Percentiles rank a stretch among this genome's conserved stretches.
These are phyloP conservation scores for Aaosphaeria pasadenensis DNA, from an alignment of 2,329 filamentous ascomycete genomes.

Conservation along the genomic window DNA sequence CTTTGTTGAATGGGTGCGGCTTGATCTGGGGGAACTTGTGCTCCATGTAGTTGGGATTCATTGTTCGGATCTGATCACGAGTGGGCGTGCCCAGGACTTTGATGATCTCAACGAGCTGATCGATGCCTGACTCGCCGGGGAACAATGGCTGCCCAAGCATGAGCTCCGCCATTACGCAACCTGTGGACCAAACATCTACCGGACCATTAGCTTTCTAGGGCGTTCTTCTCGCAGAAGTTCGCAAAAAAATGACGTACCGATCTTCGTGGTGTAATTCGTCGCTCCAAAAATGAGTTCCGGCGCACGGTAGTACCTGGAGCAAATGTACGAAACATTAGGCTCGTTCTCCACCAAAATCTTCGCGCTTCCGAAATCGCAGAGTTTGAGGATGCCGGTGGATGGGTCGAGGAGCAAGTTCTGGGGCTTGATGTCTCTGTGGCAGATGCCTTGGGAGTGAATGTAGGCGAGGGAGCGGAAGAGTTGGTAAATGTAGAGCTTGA, in stretches of 20 bases:
- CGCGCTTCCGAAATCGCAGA: slow-evolving; percentile 98
- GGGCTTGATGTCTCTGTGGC: slow-evolving; percentile 98
- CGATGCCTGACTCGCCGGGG: slow-evolving; percentile 96
- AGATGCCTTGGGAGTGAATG: slow-evolving; percentile 98
- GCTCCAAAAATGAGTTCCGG: slow-evolving; percentile 98
- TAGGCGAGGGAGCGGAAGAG: slow-evolving; percentile 97
- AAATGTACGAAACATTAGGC: slow-evolving; percentile 99
- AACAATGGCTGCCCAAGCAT: slow-evolving; percentile 98
- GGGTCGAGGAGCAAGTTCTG: slow-evolving; percentile 96
- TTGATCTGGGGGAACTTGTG: slow-evolving; percentile 99
- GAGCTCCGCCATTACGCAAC: slow-evolving; percentile 98
- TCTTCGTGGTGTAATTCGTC: slow-evolving; percentile 99
- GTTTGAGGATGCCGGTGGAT: slow-evolving; percentile 84
- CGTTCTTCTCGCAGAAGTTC: too few relatives aligned
- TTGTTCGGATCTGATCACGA: slow-evolving; percentile 95
- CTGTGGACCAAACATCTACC: slow-evolving; percentile 97
- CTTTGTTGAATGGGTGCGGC: slow-evolving; percentile 97
- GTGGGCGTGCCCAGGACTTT: slow-evolving; percentile 97
- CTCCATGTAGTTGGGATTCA: slow-evolving; percentile 99
- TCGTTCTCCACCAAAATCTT: slow-evolving; percentile 99
- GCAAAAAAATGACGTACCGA: slow-evolving; percentile 64
- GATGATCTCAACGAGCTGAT: slow-evolving; percentile 98
- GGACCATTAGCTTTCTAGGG: slow-evolving; percentile 14
- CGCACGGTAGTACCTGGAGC: slow-evolving; percentile 96
- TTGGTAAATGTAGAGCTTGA: slow-evolving; percentile 99